phyloP scores from a whole-genome alignment of 352 stramenopile genomes.

The Phytophthora niederhauseri region DNA sequence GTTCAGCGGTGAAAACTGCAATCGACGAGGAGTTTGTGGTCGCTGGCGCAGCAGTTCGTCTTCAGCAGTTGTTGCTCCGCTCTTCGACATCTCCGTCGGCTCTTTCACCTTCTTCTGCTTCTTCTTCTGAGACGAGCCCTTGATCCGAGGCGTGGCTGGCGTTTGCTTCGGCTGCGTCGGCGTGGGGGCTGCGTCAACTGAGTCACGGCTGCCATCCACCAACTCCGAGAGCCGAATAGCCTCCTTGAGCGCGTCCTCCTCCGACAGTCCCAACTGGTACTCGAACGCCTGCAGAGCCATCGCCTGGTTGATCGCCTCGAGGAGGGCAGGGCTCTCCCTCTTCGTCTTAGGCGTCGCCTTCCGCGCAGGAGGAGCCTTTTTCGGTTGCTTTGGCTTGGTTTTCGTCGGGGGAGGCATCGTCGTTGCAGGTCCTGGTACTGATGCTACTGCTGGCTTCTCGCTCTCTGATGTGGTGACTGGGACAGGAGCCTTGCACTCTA shows the following conservation, averaged over 20 bases:
- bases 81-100: constrained; percentile 5
- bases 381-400: constrained; percentile 10
- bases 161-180: constrained; percentile 23
- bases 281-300: constrained; percentile 36
- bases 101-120: constrained; percentile 24
- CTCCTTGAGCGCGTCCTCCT: constrained; percentile 40
- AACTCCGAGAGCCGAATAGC: constrained; percentile 40
- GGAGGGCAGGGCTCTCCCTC: constrained; percentile 6
- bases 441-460: not conserved
- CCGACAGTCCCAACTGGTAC: constrained; percentile 41
- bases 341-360: constrained; percentile 10
- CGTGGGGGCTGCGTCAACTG: constrained; percentile 5
- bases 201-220: constrained; percentile 4
- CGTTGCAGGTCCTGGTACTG: too few relatives aligned
- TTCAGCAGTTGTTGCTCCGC: not conserved
- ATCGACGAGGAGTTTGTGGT: constrained; percentile 28
- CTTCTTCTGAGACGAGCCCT: constrained; percentile 17
- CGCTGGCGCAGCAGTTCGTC: constrained; percentile 14
- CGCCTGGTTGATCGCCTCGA: constrained; percentile 30
- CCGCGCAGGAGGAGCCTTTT: constrained; percentile 11
- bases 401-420: too few relatives aligned
- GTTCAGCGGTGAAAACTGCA: constrained; percentile 31
- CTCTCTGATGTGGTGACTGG: not conserved
- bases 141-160: constrained; percentile 17
- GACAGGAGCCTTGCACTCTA: constrained; percentile 8